Evolutionary conservation across 228 moss, liverwort and hornwort species (phyloP), one percentile per base, ranked within the genome.

Genomic region (Sphagnum magellanicum): DNA sequence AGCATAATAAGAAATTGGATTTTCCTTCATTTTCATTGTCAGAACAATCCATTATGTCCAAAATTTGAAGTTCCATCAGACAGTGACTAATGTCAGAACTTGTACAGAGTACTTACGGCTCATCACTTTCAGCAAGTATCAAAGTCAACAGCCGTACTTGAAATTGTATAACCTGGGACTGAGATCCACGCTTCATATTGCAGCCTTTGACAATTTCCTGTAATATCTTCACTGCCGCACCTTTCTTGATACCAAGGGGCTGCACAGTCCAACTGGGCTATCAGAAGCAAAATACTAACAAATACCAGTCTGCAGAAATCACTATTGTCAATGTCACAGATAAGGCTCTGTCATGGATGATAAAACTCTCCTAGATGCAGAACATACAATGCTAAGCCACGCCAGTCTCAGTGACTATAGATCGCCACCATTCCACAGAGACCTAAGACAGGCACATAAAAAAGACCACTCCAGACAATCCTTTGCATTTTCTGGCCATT

Each of bases 231-330:
- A 78, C 86, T 70, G 77, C 86, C 64, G 80, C 86, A 53, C 50
- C 50, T 67, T 75, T 80, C 76, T 83, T 86, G 82, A 86, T 83
- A 49, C 83, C 86, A 74, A 86, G 86, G 55, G 83, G 83, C 86
- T 86, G 80, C 72, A 78, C 71, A 12, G 55, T 55, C 12, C 55
- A 55, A 55, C 1, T 12, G 9, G 12, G 1, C 12, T 55, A 8
- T 55, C 55, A 55, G 55, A 55, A 55, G 55, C 55, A 55, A 55
- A 55, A 32, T 32, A 32, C 32, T 32, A 32, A 32, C 32, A 32
- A 32, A 32, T 32, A 32, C 32, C 32, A 32, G 32, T 32, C 3
- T 32, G 32, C 32, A 32, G 32, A 32, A 32, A 32, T 32, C 3
- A 32, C 32, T 32, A 32, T 32, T 32, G 32, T 32, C 32, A 32